Base-by-base conservation (phyloP, 2,329 filamentous ascomycete species). In the Alternaria burnsii region DNA sequence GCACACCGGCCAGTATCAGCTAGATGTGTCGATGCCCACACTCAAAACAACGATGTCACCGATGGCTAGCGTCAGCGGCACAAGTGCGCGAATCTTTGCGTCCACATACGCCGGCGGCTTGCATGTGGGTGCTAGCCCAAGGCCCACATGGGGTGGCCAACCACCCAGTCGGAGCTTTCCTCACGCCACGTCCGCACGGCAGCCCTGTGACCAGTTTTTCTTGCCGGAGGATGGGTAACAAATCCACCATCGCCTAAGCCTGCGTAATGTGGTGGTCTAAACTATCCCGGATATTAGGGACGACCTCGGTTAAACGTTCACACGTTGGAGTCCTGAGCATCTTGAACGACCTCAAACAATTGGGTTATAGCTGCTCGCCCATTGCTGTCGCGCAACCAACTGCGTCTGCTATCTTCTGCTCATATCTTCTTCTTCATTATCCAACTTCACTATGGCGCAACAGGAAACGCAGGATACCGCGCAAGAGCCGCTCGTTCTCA, bases 401-500 rank as follows among this genome's bases (percentile, higher is more conserved):
- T 59, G 20, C 59, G 56, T 58, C 34, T 52, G 53, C 55, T 53
- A 26, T 55, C 24, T 52, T 55, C 22, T 48, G 20, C n/a, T 32
- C 14, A 16, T 41, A 36, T n/a, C 24, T 42, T 4, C 12, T 26
- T 26, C 24, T 32, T 28, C 10, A 3, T 38, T 1, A 2, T 30
- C 57, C 55, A 38, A 30, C 24, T 28, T 47, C 34, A 22, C 16
- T 32, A 76, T 74, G 72, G 63, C 69, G 38, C 61, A 70, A 55
- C 58, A 68, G 52, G 28, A 59, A 8, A 68, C 68, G 53, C 11
- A 63, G 24, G 58, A 50, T 26, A 53, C 61, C n/a, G 40, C 55
- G 8, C 32, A 63, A 20, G 70, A 70, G 16, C 65, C 72, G 8
- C 65, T 77, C 22, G 56, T 76, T 48, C 55, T 78, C 43, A 78